These are phyloP conservation scores for Choanephora cucurbitarum DNA, from an alignment of 371 early-diverging fungal genomes.

Conservation along the genomic window DNA sequence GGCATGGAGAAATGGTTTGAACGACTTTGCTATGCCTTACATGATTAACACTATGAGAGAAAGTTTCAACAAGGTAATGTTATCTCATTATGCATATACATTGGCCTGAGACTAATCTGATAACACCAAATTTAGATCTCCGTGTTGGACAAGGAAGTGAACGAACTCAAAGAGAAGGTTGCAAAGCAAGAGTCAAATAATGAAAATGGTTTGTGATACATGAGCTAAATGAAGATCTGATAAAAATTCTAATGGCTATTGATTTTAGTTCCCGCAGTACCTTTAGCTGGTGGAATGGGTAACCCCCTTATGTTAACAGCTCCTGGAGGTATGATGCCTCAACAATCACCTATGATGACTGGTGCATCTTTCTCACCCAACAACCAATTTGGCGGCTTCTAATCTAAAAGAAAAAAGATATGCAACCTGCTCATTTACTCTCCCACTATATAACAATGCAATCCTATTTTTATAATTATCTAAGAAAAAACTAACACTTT, in stretches of 20 bases:
- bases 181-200: constrained; percentile 33
- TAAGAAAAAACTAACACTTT: background rate
- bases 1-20: constrained; percentile 86
- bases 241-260: constrained; percentile 1
- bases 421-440: too few relatives aligned
- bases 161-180: constrained; percentile 55
- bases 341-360: constrained; percentile 52
- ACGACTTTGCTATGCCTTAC: constrained; percentile 96
- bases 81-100: background rate
- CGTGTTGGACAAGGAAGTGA: constrained; percentile 49
- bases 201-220: constrained; percentile 32
- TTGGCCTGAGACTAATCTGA: background rate
- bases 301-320: constrained; percentile 69
- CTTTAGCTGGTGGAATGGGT: constrained; percentile 58
- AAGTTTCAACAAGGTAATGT: constrained; percentile 66
- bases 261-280: constrained; percentile 29
- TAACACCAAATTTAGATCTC: constrained; percentile 31
- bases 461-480: background rate
- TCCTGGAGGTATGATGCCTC: constrained; percentile 35
- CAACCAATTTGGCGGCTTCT: constrained; percentile 23
- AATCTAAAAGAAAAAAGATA: too few relatives aligned
- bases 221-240: background rate
- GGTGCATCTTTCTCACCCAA: constrained; percentile 35
- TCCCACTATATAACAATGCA: too few relatives aligned
- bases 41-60: constrained; percentile 89